These are phyloP conservation scores for Paraphaeosphaeria minitans DNA, from an alignment of 2,329 filamentous ascomycete species.

Conservation along the genomic window DNA sequence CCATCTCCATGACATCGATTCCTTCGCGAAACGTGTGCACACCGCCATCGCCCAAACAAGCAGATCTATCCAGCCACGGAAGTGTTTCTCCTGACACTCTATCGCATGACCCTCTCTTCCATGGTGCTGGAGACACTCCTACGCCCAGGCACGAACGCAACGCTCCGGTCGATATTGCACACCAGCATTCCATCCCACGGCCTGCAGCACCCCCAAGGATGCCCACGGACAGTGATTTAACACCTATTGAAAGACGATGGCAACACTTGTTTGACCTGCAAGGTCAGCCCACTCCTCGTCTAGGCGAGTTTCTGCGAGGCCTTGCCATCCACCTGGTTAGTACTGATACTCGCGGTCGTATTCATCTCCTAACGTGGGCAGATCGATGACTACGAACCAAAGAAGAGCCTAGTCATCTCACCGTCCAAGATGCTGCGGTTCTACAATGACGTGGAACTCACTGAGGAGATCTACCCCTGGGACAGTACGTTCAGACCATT, in stretches of 20 bases:
- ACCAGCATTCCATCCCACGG: constrained; percentile 29
- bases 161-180: constrained; percentile 32
- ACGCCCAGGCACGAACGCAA: constrained; percentile 33
- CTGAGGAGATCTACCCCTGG: constrained; percentile 72
- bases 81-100: constrained; percentile 46
- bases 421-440: constrained; percentile 77
- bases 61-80: constrained; percentile 36
- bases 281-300: constrained; percentile 68
- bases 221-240: constrained; percentile 41
- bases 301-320: constrained; percentile 73
- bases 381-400: constrained; percentile 73
- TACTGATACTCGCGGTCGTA: constrained; percentile 4
- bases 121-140: constrained; percentile 37
- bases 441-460: constrained; percentile 69
- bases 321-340: constrained; percentile 75
- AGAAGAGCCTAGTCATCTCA: constrained; percentile 71
- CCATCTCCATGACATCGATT: constrained; percentile 53
- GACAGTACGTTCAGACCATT: constrained; percentile 55
- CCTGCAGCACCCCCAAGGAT: constrained; percentile 37
- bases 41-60: constrained; percentile 58
- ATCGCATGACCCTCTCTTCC: constrained; percentile 36
- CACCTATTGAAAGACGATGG: constrained; percentile 72
- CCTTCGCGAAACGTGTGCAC: constrained; percentile 58
- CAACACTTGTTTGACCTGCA: constrained; percentile 72
- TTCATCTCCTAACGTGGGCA: constrained; percentile 38